A percentile compares a stretch with the other conserved stretches of the same genome.
phyloP scores from a whole-genome alignment of 768 basidiomycete genomes.

The Kwoniella shandongensis region DNA sequence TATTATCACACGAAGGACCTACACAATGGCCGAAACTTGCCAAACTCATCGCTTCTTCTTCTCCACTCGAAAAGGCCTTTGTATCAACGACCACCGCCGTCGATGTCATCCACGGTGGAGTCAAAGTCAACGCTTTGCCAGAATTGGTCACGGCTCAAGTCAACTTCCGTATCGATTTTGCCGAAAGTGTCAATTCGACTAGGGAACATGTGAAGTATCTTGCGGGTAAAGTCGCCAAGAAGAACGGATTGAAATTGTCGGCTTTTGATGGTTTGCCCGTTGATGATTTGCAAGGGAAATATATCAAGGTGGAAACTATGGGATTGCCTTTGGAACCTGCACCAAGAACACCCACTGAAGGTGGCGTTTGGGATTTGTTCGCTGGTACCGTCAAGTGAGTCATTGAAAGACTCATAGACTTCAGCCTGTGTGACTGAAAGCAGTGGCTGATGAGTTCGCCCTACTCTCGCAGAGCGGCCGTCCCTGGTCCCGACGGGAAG shows the following conservation, averaged over 20 bases:
- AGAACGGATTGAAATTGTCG: slow-evolving; percentile 25
- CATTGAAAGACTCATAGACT: neutral
- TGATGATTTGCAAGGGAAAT: slow-evolving; percentile 25
- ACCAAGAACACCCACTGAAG: slow-evolving; percentile 40
- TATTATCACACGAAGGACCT: slow-evolving; percentile 30
- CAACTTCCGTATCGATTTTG: slow-evolving; percentile 51
- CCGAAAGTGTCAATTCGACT: slow-evolving; percentile 39
- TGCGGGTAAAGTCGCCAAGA: slow-evolving; percentile 29
- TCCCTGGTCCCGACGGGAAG: slow-evolving; percentile 37
- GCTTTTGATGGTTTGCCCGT: slow-evolving; percentile 23
- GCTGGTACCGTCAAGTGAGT: slow-evolving; percentile 50
- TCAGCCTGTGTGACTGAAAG: neutral
- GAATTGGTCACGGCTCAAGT: slow-evolving; percentile 42
- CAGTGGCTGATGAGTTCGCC: too few species aligned
- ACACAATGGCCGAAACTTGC: slow-evolving; percentile 36
- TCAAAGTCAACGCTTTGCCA: slow-evolving; percentile 49
- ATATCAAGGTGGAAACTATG: slow-evolving; percentile 35
- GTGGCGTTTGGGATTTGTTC: slow-evolving; percentile 48
- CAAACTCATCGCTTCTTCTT: slow-evolving; percentile 20
- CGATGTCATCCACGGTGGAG: slow-evolving; percentile 49
- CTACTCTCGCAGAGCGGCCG: slow-evolving; percentile 29
- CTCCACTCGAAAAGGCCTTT: slow-evolving; percentile 25
- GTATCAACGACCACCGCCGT: slow-evolving; percentile 48
- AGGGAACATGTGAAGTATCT: slow-evolving; percentile 31
- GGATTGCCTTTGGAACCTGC: slow-evolving; percentile 46